Conservation (phyloP, 1,284 basidiomycete species). For the Xerocomus amazonicus region DNA sequence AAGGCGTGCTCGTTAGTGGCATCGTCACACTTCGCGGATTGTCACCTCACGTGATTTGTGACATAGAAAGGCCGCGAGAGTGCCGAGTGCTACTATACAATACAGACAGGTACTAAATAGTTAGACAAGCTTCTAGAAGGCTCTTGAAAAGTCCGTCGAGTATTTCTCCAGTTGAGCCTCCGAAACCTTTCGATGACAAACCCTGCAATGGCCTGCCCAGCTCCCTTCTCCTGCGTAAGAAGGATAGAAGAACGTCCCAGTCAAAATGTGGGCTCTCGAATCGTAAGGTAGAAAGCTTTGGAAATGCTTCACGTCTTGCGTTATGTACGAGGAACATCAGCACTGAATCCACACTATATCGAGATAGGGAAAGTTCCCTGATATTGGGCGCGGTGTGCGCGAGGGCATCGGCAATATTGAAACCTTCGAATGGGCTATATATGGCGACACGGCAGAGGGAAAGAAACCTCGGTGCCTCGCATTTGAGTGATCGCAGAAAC, state of each 20-base stretch:
- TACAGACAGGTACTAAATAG: conserved; percentile 10
- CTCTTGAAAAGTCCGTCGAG: conserved; percentile 23
- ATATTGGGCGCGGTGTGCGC: conserved; percentile 28
- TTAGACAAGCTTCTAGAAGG: conserved; percentile 23
- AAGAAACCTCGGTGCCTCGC: conserved; percentile 25
- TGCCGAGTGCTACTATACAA: no score
- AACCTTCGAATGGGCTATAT: conserved; percentile 26
- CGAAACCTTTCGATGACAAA: conserved; percentile 24
- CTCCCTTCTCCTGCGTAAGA: conserved; percentile 24
- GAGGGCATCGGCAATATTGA: conserved; percentile 24
- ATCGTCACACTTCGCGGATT: conserved; percentile 25
- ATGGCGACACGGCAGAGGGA: conserved; percentile 20
- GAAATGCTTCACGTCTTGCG: conserved; percentile 30
- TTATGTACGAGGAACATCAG: conserved; percentile 27
- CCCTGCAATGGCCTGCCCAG: conserved; percentile 18
- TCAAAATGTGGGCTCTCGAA: conserved; percentile 29
- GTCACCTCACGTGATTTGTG: conserved; percentile 25
- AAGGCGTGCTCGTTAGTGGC: background rate
- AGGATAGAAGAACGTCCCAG: conserved; percentile 30
- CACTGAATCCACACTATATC: conserved; percentile 26
- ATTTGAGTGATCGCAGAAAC: conserved; percentile 30
- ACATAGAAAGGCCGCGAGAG: conserved; percentile 1
- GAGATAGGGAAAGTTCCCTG: conserved; percentile 25
- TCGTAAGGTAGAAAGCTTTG: conserved; percentile 15
- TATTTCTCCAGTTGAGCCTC: conserved; percentile 13